Evolutionary conservation across 805 yeast species (phyloP).

Genomic region (Debaryomyces tyrocola): DNA sequence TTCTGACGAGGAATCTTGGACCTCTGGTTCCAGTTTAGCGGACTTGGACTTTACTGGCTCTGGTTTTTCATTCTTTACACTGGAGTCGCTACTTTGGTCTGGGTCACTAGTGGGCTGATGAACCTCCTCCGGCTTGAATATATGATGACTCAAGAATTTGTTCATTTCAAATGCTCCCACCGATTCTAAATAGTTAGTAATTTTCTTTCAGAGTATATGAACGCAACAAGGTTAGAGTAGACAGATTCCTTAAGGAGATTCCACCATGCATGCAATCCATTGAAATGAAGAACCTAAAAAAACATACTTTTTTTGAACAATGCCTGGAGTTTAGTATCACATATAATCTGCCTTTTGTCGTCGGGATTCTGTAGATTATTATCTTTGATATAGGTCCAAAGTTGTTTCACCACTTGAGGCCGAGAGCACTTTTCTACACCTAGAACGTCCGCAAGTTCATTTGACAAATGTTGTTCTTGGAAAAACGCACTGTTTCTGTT

Average conservation of each 20-base stretch:
- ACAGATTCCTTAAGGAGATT: not conserved
- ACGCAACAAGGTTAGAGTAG: too few species aligned
- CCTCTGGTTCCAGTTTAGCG: too few species aligned
- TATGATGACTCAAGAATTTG: conserved; percentile 53
- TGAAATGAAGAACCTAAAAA: not conserved
- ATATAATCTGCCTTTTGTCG: conserved; percentile 62
- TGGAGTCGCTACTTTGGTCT: not conserved
- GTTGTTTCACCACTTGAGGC: conserved; percentile 65
- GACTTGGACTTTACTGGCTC: too few species aligned
- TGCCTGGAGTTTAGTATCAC: conserved; percentile 56
- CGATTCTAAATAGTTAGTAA: conserved; percentile 19
- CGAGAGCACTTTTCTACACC: conserved; percentile 49
- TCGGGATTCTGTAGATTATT: conserved; percentile 64
- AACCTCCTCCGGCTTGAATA: conserved; percentile 38
- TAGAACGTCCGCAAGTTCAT: conserved; percentile 51
- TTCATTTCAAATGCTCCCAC: conserved; percentile 61
- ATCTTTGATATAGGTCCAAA: conserved; percentile 71
- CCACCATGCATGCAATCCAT: not conserved
- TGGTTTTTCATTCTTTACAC: too few species aligned
- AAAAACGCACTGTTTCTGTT: conserved; percentile 37
- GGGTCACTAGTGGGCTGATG: not conserved
- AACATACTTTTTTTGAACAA: conserved; percentile 57
- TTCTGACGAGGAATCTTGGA: too few species aligned
- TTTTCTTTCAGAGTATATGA: not conserved
- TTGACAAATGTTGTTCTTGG: conserved; percentile 48